phyloP scores from a whole-genome alignment of 2,329 filamentous ascomycete species.

The Hymenoscyphus infarciens region DNA sequence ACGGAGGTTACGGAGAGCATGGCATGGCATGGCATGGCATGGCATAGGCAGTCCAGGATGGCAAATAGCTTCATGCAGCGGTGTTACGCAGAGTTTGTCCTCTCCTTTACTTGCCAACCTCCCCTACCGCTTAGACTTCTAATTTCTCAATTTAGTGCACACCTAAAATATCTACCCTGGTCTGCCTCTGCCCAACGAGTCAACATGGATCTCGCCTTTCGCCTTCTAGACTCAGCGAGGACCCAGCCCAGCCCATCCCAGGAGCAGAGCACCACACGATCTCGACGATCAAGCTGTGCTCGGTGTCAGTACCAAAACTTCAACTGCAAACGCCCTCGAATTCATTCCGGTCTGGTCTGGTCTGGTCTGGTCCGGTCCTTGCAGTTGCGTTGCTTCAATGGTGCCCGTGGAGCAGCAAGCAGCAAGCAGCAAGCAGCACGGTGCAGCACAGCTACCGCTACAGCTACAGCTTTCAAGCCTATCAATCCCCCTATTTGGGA shows the following conservation, averaged over 20 bases:
- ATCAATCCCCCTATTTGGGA: neutral
- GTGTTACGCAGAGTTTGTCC: no score
- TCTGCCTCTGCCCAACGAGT: neutral
- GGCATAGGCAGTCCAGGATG: no score
- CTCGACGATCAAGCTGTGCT: neutral
- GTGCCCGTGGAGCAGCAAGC: neutral
- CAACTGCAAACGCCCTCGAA: no score
- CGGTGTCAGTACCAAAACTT: neutral
- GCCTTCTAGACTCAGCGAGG: neutral
- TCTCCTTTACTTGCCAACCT: neutral
- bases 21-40: no score
- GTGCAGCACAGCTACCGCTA: neutral
- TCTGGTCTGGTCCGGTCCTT: neutral
- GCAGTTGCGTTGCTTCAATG: neutral
- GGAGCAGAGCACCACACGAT: no score
- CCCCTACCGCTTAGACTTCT: neutral
- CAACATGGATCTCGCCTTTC: neutral
- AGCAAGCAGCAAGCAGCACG: no score
- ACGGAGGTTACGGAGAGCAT: no score
- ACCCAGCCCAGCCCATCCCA: no score
- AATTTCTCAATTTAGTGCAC: neutral
- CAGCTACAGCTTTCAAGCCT: neutral
- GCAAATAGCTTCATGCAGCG: no score
- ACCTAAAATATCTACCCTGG: neutral
- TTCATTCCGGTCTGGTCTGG: no score